phyloP scores from a whole-genome alignment of 2,329 filamentous ascomycete genomes.

The Fusarium algeriense region DNA sequence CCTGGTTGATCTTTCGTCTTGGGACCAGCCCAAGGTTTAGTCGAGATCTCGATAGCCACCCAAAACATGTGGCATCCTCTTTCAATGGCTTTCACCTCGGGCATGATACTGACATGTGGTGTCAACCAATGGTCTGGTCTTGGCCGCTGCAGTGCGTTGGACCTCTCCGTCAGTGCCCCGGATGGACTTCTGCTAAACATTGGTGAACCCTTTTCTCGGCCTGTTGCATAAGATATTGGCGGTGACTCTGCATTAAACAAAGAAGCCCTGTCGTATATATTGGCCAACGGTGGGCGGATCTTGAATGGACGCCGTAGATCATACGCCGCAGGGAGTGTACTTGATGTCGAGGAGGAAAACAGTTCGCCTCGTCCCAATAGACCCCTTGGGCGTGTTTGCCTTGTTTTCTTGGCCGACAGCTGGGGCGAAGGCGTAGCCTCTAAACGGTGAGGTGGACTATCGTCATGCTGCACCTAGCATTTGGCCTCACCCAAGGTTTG shows the following conservation, averaged over 20 bases:
- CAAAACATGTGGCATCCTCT: constrained; percentile 56
- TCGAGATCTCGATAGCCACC: constrained; percentile 63
- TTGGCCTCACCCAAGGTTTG: constrained; percentile 15
- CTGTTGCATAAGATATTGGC: background rate
- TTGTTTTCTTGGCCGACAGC: constrained; percentile 38
- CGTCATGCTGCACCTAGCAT: constrained; percentile 18
- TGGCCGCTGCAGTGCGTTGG: background rate
- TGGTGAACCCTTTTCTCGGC: background rate
- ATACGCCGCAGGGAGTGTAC: constrained; percentile 26
- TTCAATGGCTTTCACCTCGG: constrained; percentile 55
- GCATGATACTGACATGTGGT: constrained; percentile 59
- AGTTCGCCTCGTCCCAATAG: background rate
- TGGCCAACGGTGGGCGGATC: constrained; percentile 37
- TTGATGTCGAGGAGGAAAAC: background rate
- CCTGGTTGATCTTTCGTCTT: background rate
- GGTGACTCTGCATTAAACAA: background rate
- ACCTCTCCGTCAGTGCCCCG: background rate
- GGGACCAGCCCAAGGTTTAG: constrained; percentile 45
- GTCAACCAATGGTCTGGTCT: constrained; percentile 50
- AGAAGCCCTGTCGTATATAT: constrained; percentile 20
- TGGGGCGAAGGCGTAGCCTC: constrained; percentile 14
- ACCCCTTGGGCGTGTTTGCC: constrained; percentile 9
- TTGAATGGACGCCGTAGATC: constrained; percentile 27
- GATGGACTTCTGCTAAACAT: background rate
- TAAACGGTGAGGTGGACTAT: constrained; percentile 20